phyloP scores from a whole-genome alignment of 1,139 yeast species.

The Torulaspora globosa region DNA sequence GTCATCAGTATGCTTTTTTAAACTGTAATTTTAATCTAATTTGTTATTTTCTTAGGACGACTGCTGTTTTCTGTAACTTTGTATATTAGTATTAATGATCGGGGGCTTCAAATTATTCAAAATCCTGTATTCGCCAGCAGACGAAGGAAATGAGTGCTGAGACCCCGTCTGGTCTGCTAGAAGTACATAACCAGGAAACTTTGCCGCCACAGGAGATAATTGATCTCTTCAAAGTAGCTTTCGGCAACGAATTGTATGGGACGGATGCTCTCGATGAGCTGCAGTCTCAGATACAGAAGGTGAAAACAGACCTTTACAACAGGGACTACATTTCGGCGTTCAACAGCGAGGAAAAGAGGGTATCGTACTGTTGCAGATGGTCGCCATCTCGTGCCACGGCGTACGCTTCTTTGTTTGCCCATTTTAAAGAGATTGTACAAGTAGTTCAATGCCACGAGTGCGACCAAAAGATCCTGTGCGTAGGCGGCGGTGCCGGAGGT shows the following conservation, averaged over 20 bases:
- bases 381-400: slow-evolving; percentile 77
- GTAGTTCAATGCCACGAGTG: slow-evolving; percentile 32
- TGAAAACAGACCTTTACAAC: slow-evolving; percentile 64
- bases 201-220: slow-evolving; percentile 44
- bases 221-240: slow-evolving; percentile 47
- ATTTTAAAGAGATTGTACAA: slow-evolving; percentile 44
- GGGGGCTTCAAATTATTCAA: not conserved
- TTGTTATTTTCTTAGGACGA: slow-evolving; percentile 3
- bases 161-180: slow-evolving; percentile 18
- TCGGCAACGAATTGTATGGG: slow-evolving; percentile 43
- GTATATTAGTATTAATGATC: slow-evolving; percentile 15
- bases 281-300: slow-evolving; percentile 53
- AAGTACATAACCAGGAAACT: slow-evolving; percentile 25
- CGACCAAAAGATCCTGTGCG: slow-evolving; percentile 46
- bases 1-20: slow-evolving; percentile 5
- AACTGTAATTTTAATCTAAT: slow-evolving; percentile 11
- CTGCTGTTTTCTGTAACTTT: slow-evolving; percentile 3
- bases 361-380: slow-evolving; percentile 83
- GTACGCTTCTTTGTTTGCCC: slow-evolving; percentile 60
- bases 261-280: slow-evolving; percentile 37
- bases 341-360: slow-evolving; percentile 55
- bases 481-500: slow-evolving; percentile 91
- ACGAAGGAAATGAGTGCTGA: slow-evolving; percentile 3
- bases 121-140: not conserved
- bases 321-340: slow-evolving; percentile 71